Evolutionary conservation across 2,329 filamentous ascomycete species (phyloP).

Genomic region (Penicillium psychrosexuale): DNA sequence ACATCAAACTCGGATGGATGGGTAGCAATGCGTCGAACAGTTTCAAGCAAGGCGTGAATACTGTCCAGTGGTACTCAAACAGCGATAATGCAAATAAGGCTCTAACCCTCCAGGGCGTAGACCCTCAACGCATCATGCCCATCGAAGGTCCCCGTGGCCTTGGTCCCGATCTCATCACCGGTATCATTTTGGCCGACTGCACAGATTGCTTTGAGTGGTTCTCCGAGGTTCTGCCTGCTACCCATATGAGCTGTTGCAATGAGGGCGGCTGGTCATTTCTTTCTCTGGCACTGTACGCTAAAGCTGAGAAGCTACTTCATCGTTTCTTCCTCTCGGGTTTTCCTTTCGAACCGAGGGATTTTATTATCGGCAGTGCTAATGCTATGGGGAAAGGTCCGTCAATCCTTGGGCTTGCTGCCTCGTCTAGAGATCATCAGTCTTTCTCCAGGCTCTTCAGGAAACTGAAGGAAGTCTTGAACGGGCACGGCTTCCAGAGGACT

Average conservation of each 20-base stretch:
- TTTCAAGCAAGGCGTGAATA: not conserved
- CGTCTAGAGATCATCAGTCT: not conserved
- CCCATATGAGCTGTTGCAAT: slow-evolving; percentile 6
- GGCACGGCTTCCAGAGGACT: not conserved
- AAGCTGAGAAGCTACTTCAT: not conserved
- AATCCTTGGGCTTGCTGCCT: not conserved
- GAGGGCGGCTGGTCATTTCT: slow-evolving; percentile 15
- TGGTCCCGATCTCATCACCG: slow-evolving; percentile 8
- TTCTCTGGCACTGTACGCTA: slow-evolving; percentile 5
- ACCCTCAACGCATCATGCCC: not conserved
- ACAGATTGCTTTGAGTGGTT: slow-evolving; percentile 11
- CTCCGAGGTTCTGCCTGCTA: not conserved
- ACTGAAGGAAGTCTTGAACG: not conserved
- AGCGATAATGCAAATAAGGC: not conserved
- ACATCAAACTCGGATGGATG: not conserved
- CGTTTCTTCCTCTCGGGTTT: not conserved
- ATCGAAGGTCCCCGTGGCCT: not conserved
- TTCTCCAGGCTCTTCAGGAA: not conserved
- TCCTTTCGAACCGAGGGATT: not conserved
- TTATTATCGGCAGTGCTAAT: not conserved
- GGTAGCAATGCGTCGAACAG: not conserved
- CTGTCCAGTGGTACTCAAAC: not conserved
- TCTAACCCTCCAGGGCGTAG: not conserved
- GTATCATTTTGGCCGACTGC: slow-evolving; percentile 13
- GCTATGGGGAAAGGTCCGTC: not conserved